Base-by-base conservation (phyloP, 2,329 filamentous ascomycete species). In the Ophiocordyceps camponoti-leonardi region DNA sequence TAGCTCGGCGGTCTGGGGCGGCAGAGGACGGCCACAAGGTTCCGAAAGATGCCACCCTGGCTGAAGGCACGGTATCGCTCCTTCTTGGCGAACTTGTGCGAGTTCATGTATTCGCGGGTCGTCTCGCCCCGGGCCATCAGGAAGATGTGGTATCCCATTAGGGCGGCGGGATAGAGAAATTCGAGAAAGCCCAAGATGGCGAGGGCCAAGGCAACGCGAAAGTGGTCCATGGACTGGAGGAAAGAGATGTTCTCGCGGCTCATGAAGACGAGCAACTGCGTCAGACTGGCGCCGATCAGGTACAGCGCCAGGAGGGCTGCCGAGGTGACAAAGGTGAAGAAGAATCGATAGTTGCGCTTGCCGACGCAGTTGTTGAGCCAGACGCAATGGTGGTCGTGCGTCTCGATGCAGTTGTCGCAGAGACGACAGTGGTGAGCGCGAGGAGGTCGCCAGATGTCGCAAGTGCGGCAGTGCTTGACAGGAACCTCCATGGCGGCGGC, bases 341-440 rank as follows among this genome's bases (percentile, higher is more conserved):
- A 98, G 63, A 90, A 96, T 51, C 92, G 86, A 66, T 98, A 98
- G 66, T 98, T 98, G 55, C 92, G 85, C 52, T 90, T 82, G 41
- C 92, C 92, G 44, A 98, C 83, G 53, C 92, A 98, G 61, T 98
- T 98, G 66, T 98, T 98, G 51, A 98, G 76, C 92, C 92, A 98
- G 16, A 96, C 88, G 57, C 92, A 98, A 64, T 98, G 92, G 58
- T 98, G 92, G 58, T 98, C 92, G 53, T 95, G 86, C 0, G 87
- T 94, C 63, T 98, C 92, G 49, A 98, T 77, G 61, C 92, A 98
- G 61, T 93, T 95, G 64, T 98, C 90, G 65, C 92, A 98, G 26
- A 94, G 75, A 47, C 92, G 84, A 64, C 92, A 98, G 65, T 98
- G 92, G 59, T 98, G 93, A 48, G 86, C 87, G 48, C 92, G 84